Conservation (phyloP, 176 grass and related monocot genomes). For the Oryza rufipogon region DNA sequence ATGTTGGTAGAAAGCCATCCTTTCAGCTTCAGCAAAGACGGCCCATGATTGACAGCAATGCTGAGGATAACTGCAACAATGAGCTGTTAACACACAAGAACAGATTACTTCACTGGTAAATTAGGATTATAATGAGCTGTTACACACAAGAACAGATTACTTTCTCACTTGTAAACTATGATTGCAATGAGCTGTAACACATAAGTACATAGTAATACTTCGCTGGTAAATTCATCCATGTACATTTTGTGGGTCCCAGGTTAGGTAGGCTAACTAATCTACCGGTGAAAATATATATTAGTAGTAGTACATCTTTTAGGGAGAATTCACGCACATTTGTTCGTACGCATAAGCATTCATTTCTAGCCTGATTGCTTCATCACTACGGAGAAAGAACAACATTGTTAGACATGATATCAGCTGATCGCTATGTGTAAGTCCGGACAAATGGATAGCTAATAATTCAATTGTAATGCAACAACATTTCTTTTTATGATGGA, state of each 20-base stretch:
- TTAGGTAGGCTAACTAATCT: background rate
- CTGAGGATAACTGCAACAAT: background rate
- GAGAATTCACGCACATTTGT: background rate
- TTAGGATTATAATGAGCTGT: background rate
- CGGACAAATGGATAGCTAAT: background rate
- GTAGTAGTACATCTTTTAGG: background rate
- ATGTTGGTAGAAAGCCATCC: conserved; percentile 3
- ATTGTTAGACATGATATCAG: background rate
- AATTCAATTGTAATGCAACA: conserved; percentile 3
- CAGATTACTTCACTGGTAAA: background rate
- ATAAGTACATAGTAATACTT: too few relatives aligned
- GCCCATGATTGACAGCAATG: background rate
- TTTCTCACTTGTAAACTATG: too few relatives aligned
- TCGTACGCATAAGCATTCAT: background rate
- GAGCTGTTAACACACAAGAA: background rate
- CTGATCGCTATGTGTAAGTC: background rate
- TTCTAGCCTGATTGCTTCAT: background rate
- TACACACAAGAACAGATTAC: background rate
- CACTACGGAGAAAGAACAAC: background rate
- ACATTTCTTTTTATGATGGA: background rate
- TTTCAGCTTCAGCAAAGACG: conserved; percentile 23
- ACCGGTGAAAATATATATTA: background rate
- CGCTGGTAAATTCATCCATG: background rate
- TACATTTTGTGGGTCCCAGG: background rate
- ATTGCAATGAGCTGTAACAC: too few relatives aligned